Conservation (phyloP, 306 rosid species). For the Argentina anserina region DNA sequence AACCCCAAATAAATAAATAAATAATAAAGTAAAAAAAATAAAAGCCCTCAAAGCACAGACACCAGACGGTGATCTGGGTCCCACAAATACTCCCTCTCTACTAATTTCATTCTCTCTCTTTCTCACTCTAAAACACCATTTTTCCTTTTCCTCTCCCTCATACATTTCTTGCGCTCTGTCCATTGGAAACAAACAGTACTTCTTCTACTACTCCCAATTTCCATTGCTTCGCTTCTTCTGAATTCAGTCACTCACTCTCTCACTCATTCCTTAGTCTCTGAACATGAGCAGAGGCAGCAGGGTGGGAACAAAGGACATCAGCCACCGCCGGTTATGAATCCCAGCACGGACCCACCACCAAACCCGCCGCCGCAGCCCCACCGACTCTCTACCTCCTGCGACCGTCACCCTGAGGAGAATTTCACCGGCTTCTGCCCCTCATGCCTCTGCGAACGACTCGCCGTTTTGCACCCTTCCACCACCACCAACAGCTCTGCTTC, state of each 20-base stretch:
- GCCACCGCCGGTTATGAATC: conserved; percentile 73
- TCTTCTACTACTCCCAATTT: background rate
- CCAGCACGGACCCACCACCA: conserved; percentile 36
- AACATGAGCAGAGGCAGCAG: conserved; percentile 60
- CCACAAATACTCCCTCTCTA: background rate
- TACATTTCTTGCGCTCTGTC: conserved; percentile 34
- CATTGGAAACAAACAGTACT: conserved; percentile 64
- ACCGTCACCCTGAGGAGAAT: conserved; percentile 73
- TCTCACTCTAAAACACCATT: conserved; percentile 10
- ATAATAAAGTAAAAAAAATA: background rate
- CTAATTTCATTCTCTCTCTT: background rate
- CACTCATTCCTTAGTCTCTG: conserved; percentile 18
- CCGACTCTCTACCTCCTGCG: conserved; percentile 78
- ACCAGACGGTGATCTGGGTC: background rate
- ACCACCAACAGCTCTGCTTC: conserved; percentile 39
- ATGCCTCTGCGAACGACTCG: conserved; percentile 99
- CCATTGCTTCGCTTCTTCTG: background rate
- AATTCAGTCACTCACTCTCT: conserved; percentile 2
- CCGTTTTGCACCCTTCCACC: conserved; percentile 70
- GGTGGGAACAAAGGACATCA: conserved; percentile 28
- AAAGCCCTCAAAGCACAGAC: background rate
- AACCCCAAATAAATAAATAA: background rate
- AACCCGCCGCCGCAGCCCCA: conserved; percentile 54
- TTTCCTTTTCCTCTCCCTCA: conserved; percentile 28
- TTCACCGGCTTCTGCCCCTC: conserved; percentile 98